phyloP scores from a whole-genome alignment of 1,284 basidiomycete genomes.

The Irpex lacteus region DNA sequence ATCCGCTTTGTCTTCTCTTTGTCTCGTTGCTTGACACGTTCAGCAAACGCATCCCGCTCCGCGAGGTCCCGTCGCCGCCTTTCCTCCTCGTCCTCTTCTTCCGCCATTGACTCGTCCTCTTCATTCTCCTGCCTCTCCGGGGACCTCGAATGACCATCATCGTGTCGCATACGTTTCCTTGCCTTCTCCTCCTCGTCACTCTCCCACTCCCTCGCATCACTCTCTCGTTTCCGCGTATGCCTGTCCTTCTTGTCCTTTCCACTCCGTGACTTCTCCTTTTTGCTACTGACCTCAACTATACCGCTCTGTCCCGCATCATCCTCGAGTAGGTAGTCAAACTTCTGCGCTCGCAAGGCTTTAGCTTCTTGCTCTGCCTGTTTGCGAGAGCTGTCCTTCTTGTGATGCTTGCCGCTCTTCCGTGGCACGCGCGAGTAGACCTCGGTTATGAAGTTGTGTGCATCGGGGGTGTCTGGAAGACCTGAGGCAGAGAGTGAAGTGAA shows the following conservation, averaged over 20 bases:
- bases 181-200: constrained; percentile 83
- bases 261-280: constrained; percentile 37
- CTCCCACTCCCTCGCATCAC: constrained; percentile 80
- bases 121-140: constrained; percentile 29
- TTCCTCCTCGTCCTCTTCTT: constrained; percentile 68
- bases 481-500: constrained; percentile 72
- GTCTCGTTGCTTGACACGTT: constrained; percentile 84
- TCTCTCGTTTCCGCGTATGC: constrained; percentile 77
- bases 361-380: constrained; percentile 70
- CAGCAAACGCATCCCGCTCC: constrained; percentile 92
- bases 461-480: constrained; percentile 79
- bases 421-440: constrained; percentile 80
- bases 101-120: constrained; percentile 34
- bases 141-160: constrained; percentile 30
- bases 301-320: constrained; percentile 51
- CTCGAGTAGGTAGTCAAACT: constrained; percentile 78
- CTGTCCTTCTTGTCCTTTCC: constrained; percentile 49
- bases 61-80: constrained; percentile 74
- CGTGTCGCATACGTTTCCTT: constrained; percentile 59
- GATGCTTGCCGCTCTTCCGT: constrained; percentile 52
- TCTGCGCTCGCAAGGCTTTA: constrained; percentile 67
- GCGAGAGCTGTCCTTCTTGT: constrained; percentile 58
- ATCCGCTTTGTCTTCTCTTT: constrained; percentile 85
- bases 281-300: constrained; percentile 45
- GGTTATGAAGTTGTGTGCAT: constrained; percentile 76